phyloP scores from a whole-genome alignment of 176 grass and related monocot species.

The Zea luxurians region DNA sequence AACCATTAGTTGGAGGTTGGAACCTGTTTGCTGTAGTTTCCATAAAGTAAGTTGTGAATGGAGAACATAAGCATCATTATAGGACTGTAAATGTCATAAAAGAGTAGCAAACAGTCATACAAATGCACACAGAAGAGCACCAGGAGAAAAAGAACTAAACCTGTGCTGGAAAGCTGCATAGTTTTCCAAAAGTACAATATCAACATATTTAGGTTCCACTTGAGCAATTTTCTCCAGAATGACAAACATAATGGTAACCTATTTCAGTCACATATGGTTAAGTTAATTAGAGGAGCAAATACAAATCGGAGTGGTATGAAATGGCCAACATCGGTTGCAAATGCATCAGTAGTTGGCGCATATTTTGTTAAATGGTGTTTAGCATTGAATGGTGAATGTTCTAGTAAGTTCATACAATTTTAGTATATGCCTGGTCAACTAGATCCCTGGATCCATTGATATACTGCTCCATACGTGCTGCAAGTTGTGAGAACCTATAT shows the following conservation, averaged over 20 bases:
- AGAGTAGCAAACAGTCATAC: not conserved
- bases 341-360: not conserved
- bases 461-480: constrained; percentile 88
- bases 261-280: constrained; percentile 28
- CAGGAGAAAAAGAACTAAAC: constrained; percentile 16
- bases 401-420: constrained; percentile 64
- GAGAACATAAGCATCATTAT: not conserved
- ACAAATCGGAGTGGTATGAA: not conserved
- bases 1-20: not conserved
- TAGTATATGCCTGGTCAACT: constrained; percentile 86
- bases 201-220: constrained; percentile 82
- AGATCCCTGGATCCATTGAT: constrained; percentile 90
- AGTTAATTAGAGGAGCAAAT: not conserved
- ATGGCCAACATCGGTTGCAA: constrained; percentile 2
- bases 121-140: not conserved
- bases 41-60: not conserved
- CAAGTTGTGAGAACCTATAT: constrained; percentile 79
- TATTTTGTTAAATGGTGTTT: constrained; percentile 1
- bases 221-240: constrained; percentile 90
- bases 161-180: constrained; percentile 97
- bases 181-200: constrained; percentile 91
- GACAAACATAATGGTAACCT: constrained; percentile 95
- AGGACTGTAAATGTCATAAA: not conserved
- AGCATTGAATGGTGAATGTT: not conserved
- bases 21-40: not conserved